These are phyloP conservation scores for Ochetophila trinervis DNA, from an alignment of 306 rosid species.

Conservation along the genomic window DNA sequence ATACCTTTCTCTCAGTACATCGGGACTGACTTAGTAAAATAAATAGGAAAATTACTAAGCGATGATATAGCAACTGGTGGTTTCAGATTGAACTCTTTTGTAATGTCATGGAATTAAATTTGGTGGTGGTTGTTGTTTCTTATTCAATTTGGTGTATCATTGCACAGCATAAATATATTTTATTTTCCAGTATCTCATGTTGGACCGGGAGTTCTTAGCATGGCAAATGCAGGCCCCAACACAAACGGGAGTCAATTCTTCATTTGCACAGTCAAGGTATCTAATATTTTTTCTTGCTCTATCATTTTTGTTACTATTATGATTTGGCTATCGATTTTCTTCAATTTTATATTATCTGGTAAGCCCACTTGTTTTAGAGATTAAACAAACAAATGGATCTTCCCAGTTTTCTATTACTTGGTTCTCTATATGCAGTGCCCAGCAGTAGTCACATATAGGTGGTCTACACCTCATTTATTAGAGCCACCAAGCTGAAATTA, in stretches of 20 bases:
- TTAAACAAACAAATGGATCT: background rate
- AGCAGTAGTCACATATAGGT: too few species aligned
- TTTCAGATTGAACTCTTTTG: slow-evolving; percentile 1
- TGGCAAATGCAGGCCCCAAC: slow-evolving; percentile 99
- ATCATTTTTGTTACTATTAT: background rate
- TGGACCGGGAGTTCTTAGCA: slow-evolving; percentile 91
- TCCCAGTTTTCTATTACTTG: too few species aligned
- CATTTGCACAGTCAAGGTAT: slow-evolving; percentile 92
- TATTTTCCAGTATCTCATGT: slow-evolving; percentile 61
- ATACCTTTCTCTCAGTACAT: background rate
- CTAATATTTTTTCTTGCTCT: slow-evolving; percentile 1
- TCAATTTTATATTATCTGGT: too few species aligned
- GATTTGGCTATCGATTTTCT: background rate
- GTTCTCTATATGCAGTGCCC: too few species aligned
- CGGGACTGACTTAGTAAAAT: background rate
- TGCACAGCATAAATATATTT: slow-evolving; percentile 18
- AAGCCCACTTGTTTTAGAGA: too few species aligned
- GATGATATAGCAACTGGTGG: background rate
- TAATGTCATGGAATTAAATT: background rate
- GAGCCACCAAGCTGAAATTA: too few species aligned
- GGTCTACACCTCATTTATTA: too few species aligned
- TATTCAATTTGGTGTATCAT: background rate
- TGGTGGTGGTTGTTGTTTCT: background rate
- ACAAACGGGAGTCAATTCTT: slow-evolving; percentile 97
- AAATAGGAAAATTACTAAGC: too few species aligned